Conservation (phyloP, 139 green algal species). For the Yamagishiella unicocca region DNA sequence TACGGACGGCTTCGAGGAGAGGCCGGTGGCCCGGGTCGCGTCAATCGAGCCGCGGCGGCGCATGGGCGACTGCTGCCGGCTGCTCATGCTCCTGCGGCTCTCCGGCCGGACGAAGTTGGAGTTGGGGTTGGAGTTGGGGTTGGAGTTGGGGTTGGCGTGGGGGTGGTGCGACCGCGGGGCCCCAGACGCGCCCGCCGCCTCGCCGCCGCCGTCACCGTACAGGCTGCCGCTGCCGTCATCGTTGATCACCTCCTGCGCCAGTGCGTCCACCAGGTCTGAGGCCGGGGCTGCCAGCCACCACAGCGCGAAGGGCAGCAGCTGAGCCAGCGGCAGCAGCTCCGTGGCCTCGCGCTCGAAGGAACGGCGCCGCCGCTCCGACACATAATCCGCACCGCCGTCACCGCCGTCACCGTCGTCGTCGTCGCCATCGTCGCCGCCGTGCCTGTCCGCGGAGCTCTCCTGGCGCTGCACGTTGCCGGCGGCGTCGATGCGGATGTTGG, state of each 20-base stretch:
- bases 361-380: neutral
- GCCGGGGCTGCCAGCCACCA: constrained; percentile 6
- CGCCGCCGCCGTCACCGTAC: neutral
- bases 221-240: constrained; percentile 12
- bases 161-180: neutral
- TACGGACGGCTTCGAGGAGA: too few species aligned
- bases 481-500: constrained; percentile 1
- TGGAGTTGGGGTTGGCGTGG: neutral
- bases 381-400: neutral
- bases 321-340: constrained; percentile 24
- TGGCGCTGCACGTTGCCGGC: neutral
- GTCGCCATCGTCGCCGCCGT: neutral
- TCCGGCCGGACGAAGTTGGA: neutral
- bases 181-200: neutral
- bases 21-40: too few species aligned
- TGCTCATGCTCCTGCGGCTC: neutral
- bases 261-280: constrained; percentile 8
- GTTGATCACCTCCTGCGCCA: constrained; percentile 37
- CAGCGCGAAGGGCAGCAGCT: constrained; percentile 26
- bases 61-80: neutral
- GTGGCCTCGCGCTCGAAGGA: constrained; percentile 7
- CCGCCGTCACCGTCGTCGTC: neutral
- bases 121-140: neutral
- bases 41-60: too few species aligned
- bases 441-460: neutral